Evolutionary conservation across 768 basidiomycete species (phyloP).

Genomic region (Rubroboletus satanas): DNA sequence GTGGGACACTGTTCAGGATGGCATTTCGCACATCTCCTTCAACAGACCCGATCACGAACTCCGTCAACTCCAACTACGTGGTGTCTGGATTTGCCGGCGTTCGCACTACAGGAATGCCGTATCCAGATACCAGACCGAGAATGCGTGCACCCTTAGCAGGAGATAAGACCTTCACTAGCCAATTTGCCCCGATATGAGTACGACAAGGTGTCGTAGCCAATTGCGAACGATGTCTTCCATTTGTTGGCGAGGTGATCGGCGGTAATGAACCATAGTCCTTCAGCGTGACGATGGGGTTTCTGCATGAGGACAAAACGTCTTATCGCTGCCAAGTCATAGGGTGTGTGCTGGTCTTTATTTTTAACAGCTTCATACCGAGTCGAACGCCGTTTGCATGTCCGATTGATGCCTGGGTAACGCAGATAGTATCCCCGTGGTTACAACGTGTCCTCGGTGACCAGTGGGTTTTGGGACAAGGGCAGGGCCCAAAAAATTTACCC

Average conservation of each 20-base stretch:
- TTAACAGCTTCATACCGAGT: neutral
- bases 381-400: slow-evolving; percentile 4
- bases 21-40: neutral
- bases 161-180: neutral
- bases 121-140: slow-evolving; percentile 6
- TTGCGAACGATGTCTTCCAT: slow-evolving; percentile 9
- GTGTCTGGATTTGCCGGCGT: slow-evolving; percentile 2
- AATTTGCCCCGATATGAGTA: slow-evolving; percentile 1
- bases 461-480: neutral
- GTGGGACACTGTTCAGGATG: neutral
- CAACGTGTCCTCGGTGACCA: slow-evolving; percentile 4
- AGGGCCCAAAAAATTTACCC: no score
- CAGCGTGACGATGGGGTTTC: neutral
- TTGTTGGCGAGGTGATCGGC: slow-evolving; percentile 5
- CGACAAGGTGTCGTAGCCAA: neutral
- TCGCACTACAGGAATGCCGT: slow-evolving; percentile 7
- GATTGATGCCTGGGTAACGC: neutral
- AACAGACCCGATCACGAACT: neutral
- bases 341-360: neutral
- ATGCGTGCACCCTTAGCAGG: neutral
- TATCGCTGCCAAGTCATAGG: slow-evolving; percentile 3
- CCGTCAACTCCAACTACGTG: slow-evolving; percentile 3
- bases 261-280: slow-evolving; percentile 21
- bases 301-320: neutral
- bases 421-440: neutral